phyloP scores from a whole-genome alignment of 148 eudicot species.

The Camellia lanceoleosa region DNA sequence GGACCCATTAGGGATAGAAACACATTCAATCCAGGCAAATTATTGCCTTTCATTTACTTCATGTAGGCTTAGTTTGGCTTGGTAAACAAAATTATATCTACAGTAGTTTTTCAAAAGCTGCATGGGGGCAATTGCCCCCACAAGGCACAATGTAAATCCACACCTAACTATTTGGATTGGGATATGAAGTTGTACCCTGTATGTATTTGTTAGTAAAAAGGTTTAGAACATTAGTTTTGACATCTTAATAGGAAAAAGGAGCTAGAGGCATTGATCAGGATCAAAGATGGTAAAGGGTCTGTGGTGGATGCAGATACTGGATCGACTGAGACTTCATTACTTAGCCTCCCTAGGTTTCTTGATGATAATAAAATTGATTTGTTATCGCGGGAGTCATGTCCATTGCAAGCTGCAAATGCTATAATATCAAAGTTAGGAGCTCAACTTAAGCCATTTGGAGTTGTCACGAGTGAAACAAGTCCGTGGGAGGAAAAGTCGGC shows the following conservation, averaged over 20 bases:
- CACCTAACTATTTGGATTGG: too few species aligned
- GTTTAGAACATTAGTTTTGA: background rate
- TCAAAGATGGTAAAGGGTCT: slow-evolving; percentile 47
- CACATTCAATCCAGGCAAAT: too few species aligned
- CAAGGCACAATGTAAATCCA: too few species aligned
- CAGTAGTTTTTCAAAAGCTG: too few species aligned
- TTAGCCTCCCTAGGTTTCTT: slow-evolving; percentile 37
- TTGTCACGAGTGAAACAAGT: slow-evolving; percentile 51
- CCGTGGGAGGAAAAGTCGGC: slow-evolving; percentile 97
- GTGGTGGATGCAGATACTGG: slow-evolving; percentile 30
- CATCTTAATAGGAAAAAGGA: slow-evolving; percentile 61
- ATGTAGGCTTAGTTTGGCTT: too few species aligned
- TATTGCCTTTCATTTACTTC: too few species aligned
- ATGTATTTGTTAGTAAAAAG: too few species aligned
- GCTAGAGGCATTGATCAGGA: slow-evolving; percentile 58
- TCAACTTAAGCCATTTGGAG: slow-evolving; percentile 76
- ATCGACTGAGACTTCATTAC: slow-evolving; percentile 18
- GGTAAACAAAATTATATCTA: too few species aligned
- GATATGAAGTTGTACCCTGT: too few species aligned
- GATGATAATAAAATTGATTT: slow-evolving; percentile 45
- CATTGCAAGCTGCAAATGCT: slow-evolving; percentile 69
- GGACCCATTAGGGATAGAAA: too few species aligned
- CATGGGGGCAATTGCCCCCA: too few species aligned
- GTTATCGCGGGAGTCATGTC: slow-evolving; percentile 50
- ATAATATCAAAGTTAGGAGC: slow-evolving; percentile 60